Conservation (phyloP, 768 basidiomycete species). For the Ramaria sp. region DNA sequence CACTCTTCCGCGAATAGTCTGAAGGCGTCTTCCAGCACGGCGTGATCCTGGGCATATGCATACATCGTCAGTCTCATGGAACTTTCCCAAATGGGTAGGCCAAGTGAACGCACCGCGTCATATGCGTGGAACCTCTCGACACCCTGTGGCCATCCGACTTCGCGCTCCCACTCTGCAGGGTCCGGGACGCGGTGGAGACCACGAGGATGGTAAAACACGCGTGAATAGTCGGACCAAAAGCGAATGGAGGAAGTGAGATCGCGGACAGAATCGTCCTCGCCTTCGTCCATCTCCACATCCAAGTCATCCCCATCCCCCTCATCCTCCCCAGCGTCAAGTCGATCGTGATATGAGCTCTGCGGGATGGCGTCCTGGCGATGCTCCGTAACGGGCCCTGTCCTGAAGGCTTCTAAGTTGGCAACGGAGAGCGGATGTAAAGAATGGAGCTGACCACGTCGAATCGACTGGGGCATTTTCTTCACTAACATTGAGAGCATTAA, state of each 20-base stretch:
- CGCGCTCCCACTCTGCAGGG: slow-evolving; percentile 40
- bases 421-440: neutral
- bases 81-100: neutral
- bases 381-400: slow-evolving; percentile 40
- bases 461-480: slow-evolving; percentile 17
- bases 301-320: slow-evolving; percentile 3
- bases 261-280: slow-evolving; percentile 8
- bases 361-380: slow-evolving; percentile 43
- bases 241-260: slow-evolving; percentile 25
- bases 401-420: slow-evolving; percentile 13
- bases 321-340: slow-evolving; percentile 22
- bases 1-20: slow-evolving; percentile 67
- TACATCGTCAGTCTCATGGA: slow-evolving; percentile 1
- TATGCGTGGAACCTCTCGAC: slow-evolving; percentile 41
- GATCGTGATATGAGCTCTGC: slow-evolving; percentile 44
- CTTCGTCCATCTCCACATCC: slow-evolving; percentile 18
- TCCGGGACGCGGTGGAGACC: slow-evolving; percentile 58
- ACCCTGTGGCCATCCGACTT: slow-evolving; percentile 48
- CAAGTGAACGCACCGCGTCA: slow-evolving; percentile 34
- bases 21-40: slow-evolving; percentile 59
- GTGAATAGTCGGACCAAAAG: slow-evolving; percentile 64
- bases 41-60: slow-evolving; percentile 34
- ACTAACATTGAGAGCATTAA: slow-evolving; percentile 29
- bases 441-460: slow-evolving; percentile 6
- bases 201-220: slow-evolving; percentile 53